Percentiles rank a stretch among this genome's conserved stretches.
Evolutionary conservation across 179 eudicot species (phyloP).

Genomic region (Pouteria campechiana): DNA sequence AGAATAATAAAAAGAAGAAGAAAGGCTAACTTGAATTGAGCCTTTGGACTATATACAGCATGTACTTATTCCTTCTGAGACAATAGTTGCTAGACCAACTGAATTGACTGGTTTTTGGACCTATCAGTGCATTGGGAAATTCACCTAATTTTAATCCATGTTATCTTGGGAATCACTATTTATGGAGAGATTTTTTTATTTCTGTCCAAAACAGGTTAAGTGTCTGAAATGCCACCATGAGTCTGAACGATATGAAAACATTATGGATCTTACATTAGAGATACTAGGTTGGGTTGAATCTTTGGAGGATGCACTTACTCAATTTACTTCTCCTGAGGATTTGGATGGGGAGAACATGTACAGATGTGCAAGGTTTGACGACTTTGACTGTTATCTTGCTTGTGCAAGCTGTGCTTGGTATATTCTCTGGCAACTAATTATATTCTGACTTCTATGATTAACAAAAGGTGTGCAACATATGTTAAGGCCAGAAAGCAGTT

Average conservation of each 20-base stretch:
- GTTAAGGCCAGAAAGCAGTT: conserved; percentile 86
- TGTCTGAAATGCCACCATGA: conserved; percentile 78
- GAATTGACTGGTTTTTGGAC: no score
- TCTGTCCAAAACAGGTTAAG: conserved; percentile 63
- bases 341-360: conserved; percentile 97
- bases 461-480: conserved; percentile 68
- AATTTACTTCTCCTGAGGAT: conserved; percentile 82
- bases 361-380: conserved; percentile 80
- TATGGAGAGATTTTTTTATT: neutral
- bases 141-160: no score
- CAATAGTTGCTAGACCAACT: no score
- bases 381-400: neutral
- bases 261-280: conserved; percentile 92
- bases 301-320: conserved; percentile 84
- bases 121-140: no score
- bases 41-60: no score
- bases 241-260: conserved; percentile 74
- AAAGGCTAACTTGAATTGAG: no score
- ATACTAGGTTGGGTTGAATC: conserved; percentile 93
- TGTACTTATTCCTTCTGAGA: no score
- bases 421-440: neutral
- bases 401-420: neutral
- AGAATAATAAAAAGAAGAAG: no score
- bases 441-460: neutral
- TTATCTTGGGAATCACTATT: neutral